Evolutionary conservation across 2,329 filamentous ascomycete species (phyloP).

Genomic region (Cercospora citrullina): DNA sequence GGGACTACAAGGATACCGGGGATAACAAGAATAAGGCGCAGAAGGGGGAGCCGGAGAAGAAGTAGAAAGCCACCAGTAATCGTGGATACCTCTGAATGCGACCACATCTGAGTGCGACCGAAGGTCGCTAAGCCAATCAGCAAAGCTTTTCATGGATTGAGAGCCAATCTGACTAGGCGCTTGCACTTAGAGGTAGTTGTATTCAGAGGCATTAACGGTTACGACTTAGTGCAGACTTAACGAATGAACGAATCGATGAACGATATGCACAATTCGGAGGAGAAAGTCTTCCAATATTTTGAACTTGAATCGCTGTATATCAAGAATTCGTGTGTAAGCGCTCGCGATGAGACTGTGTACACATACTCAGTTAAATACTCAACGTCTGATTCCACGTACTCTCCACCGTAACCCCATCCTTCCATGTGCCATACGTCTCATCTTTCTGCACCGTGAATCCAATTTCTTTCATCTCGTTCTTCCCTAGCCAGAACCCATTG

Average conservation of each 20-base stretch:
- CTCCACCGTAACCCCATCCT: conserved; percentile 49
- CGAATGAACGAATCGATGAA: neutral
- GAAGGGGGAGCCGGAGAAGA: conserved; percentile 40
- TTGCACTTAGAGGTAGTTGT: no score
- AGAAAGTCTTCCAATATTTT: no score
- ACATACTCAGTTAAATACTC: neutral
- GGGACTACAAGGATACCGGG: conserved; percentile 37
- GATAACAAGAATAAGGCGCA: conserved; percentile 32
- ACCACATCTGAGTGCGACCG: no score
- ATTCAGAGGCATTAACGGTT: no score
- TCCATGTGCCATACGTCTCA: conserved; percentile 48
- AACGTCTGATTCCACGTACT: conserved; percentile 55
- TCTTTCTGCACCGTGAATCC: conserved; percentile 50
- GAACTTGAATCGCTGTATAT: no score
- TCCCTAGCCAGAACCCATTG: conserved; percentile 55
- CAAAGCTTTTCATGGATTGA: no score
- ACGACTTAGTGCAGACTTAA: no score
- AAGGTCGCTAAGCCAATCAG: no score
- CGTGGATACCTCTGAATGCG: no score
- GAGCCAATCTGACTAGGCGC: no score
- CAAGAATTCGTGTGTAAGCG: no score
- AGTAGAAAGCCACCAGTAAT: conserved; percentile 17
- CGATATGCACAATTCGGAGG: no score
- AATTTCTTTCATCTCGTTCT: conserved; percentile 49
- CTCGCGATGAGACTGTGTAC: neutral